phyloP scores from a whole-genome alignment of 352 stramenopile species.

The Phytophthora hibernalis region DNA sequence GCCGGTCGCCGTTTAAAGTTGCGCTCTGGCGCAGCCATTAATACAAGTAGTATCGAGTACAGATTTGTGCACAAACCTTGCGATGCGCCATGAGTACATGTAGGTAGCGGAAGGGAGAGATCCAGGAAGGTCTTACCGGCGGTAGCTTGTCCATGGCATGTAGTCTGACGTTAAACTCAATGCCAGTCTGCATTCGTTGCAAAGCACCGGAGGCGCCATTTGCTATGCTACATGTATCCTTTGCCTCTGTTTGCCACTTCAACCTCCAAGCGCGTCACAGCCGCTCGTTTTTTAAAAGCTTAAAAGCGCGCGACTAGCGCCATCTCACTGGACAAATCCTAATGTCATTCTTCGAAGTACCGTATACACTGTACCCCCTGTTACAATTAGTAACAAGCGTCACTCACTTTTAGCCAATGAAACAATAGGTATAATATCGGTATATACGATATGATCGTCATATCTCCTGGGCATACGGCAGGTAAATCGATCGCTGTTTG shows the following conservation, averaged over 20 bases:
- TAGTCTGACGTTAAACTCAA: not conserved
- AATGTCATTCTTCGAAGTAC: not conserved
- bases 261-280: slow-evolving; percentile 2
- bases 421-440: no score
- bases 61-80: slow-evolving; percentile 18
- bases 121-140: not conserved
- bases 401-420: no score
- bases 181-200: not conserved
- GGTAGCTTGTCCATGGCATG: not conserved
- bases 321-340: slow-evolving; percentile 2
- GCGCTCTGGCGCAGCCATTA: slow-evolving; percentile 18
- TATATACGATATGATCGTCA: no score
- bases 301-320: slow-evolving; percentile 13
- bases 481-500: no score
- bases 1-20: slow-evolving; percentile 2
- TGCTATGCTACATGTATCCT: not conserved
- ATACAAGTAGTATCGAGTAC: slow-evolving; percentile 36
- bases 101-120: not conserved
- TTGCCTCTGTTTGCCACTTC: slow-evolving; percentile 3
- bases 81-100: not conserved
- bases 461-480: no score
- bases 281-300: slow-evolving; percentile 18
- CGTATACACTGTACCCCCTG: no score
- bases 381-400: no score
- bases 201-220: not conserved